Percentiles rank a stretch among this genome's conserved stretches.
Evolutionary conservation across 139 green algal species (phyloP).

Genomic region (Chlamydomonas applanata): DNA sequence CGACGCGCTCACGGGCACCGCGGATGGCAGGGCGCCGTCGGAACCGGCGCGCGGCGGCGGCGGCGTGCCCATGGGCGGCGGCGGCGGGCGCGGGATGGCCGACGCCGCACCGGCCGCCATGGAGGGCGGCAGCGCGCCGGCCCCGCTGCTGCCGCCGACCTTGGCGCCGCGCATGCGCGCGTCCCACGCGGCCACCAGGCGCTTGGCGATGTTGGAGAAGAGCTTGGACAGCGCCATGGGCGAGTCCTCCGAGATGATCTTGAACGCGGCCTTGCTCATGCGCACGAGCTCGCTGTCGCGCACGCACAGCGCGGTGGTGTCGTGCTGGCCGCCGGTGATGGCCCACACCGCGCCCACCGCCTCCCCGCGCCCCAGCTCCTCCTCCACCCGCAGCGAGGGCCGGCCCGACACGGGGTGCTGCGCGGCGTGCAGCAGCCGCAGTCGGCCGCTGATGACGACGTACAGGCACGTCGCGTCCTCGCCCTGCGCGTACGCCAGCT

Average conservation of each 20-base stretch:
- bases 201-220: constrained; percentile 36
- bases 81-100: too few relatives aligned
- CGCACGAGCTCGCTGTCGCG: constrained; percentile 74
- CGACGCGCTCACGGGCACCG: constrained; percentile 4
- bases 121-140: background rate
- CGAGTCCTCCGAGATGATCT: constrained; percentile 31
- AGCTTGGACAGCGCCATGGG: constrained; percentile 39
- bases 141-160: background rate
- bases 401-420: constrained; percentile 29
- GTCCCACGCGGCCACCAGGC: constrained; percentile 36
- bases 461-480: constrained; percentile 67
- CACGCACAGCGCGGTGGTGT: constrained; percentile 68
- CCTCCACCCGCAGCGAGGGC: constrained; percentile 47
- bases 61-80: background rate
- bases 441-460: constrained; percentile 72
- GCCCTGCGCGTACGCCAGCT: constrained; percentile 58
- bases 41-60: too few relatives aligned
- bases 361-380: constrained; percentile 66
- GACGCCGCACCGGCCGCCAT: too few relatives aligned
- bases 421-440: constrained; percentile 55
- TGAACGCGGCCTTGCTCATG: constrained; percentile 55
- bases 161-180: constrained; percentile 13
- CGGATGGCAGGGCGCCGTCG: too few relatives aligned
- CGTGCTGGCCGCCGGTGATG: constrained; percentile 57
- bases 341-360: constrained; percentile 72